Conservation (phyloP, 176 grass and related monocot genomes). For the Hyparrhenia diplandra region DNA sequence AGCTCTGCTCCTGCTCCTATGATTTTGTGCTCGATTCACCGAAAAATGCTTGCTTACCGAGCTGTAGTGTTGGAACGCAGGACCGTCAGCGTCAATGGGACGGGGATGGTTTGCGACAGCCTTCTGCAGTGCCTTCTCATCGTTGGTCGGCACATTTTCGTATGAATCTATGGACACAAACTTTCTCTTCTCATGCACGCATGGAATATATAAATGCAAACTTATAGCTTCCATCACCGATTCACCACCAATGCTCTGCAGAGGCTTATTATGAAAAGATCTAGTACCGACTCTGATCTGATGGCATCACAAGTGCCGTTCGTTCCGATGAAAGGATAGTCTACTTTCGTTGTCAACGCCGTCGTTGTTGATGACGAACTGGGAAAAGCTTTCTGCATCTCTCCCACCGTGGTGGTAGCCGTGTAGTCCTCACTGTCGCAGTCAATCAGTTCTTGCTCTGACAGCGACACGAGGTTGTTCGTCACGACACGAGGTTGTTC, state of each 20-base stretch:
- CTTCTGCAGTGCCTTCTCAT: conserved; percentile 3
- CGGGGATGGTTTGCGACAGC: background rate
- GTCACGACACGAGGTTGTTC: conserved; percentile 31
- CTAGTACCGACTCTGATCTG: background rate
- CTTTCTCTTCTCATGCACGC: conserved; percentile 1
- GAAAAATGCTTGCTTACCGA: conserved; percentile 34
- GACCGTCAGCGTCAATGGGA: background rate
- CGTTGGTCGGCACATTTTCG: background rate
- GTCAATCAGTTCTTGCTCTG: conserved; percentile 61
- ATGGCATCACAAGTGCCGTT: background rate
- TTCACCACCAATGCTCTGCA: too few relatives aligned
- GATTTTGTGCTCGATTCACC: too few relatives aligned
- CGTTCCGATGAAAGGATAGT: background rate
- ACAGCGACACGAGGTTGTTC: too few relatives aligned
- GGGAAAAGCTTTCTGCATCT: background rate
- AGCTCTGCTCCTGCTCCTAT: too few relatives aligned
- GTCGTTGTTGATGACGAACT: conserved; percentile 4
- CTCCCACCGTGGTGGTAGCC: background rate
- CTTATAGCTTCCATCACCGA: too few relatives aligned
- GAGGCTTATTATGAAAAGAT: too few relatives aligned
- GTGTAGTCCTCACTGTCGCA: conserved; percentile 16
- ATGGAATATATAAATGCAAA: background rate
- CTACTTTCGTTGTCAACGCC: conserved; percentile 3
- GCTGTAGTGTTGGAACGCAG: conserved; percentile 40
- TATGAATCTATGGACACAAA: conserved; percentile 5